Base-by-base conservation (phyloP, 1,284 basidiomycete species). In the Apiotrichum laibachii region DNA sequence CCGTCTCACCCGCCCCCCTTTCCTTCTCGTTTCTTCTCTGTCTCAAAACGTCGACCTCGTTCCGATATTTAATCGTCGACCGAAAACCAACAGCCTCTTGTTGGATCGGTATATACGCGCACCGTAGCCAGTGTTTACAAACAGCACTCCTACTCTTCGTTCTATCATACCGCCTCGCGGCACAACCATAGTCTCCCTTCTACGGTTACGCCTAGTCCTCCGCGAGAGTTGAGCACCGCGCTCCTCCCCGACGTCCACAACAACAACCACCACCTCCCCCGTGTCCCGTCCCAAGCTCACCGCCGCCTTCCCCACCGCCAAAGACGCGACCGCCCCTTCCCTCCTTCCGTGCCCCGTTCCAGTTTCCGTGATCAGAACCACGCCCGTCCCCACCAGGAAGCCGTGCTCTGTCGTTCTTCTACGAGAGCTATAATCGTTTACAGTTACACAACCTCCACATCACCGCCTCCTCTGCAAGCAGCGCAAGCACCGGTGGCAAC, bases 141-240 rank as follows among this genome's bases (percentile, higher is more conserved):
- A 11, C 9, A 9, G 10, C 11, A 13, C 37, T 50, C 21, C 49
- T 43, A 43, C 50, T 16, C 33, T 53, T 43, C 51, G 51, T 43
- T 53, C 51, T 42, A 53, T 26, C 33, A 35, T 33, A 53, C 51
- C 51, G 40, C 51, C 51, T 53, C 40, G 51, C 51, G 51, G 39
- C 51, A 33, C 50, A 53, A 34, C 40, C 51, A 19, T 50, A 19
- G 16, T 53, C 19, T 3, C 10, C 46, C 11, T 21, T 16, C 16
- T n/a, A 31, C 51, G 51, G 51, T 34, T 26, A 53, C 40, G 33
- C 26, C 50, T 43, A 40, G 15, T 40, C 48, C 46, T 43, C 51
- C 50, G 56, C 56, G 52, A 54, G 57, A 54, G 57, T 59, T 54
- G 57, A 59, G 57, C 57, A 59, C 40, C 35, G 57, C 52, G 57